A percentile compares a stretch with the other conserved stretches of the same genome.
Conservation (phyloP, 1,139 yeast species). For the Hansenula lynferdii region DNA sequence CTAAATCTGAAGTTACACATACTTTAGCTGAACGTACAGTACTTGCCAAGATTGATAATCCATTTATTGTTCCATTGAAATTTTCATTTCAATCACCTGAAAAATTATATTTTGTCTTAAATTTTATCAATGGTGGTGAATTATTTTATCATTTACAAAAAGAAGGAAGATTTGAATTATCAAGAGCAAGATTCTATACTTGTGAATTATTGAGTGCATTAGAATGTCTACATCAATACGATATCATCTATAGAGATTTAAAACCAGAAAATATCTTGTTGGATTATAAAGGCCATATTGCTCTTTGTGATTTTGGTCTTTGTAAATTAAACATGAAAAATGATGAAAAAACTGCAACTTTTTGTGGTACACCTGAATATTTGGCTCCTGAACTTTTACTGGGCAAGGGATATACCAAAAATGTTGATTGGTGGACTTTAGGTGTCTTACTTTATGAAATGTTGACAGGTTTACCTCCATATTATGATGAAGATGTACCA, state of each 20-base stretch:
- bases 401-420: constrained; percentile 91
- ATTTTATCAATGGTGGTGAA: constrained; percentile 97
- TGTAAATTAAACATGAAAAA: constrained; percentile 92
- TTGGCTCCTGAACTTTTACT: constrained; percentile 90
- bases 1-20: constrained; percentile 92
- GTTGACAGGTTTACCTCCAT: constrained; percentile 96
- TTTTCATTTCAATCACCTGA: constrained; percentile 96
- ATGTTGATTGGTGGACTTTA: constrained; percentile 97
- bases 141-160: constrained; percentile 90
- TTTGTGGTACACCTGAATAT: constrained; percentile 97
- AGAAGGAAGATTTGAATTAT: constrained; percentile 85
- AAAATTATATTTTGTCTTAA: constrained; percentile 81
- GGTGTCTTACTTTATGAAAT: constrained; percentile 92
- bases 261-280: constrained; percentile 93
- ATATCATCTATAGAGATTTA: constrained; percentile 90
- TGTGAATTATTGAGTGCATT: constrained; percentile 92
- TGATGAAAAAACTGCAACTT: constrained; percentile 86
- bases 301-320: constrained; percentile 93
- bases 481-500: constrained; percentile 91
- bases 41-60: constrained; percentile 85
- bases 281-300: constrained; percentile 96
- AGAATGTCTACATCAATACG: constrained; percentile 84
- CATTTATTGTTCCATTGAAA: constrained; percentile 97
- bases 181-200: constrained; percentile 87
- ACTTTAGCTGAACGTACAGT: constrained; percentile 96